A percentile compares a stretch with the other conserved stretches of the same genome.
Conservation (phyloP, 1,139 yeast genomes). For the Taphrina communis region DNA sequence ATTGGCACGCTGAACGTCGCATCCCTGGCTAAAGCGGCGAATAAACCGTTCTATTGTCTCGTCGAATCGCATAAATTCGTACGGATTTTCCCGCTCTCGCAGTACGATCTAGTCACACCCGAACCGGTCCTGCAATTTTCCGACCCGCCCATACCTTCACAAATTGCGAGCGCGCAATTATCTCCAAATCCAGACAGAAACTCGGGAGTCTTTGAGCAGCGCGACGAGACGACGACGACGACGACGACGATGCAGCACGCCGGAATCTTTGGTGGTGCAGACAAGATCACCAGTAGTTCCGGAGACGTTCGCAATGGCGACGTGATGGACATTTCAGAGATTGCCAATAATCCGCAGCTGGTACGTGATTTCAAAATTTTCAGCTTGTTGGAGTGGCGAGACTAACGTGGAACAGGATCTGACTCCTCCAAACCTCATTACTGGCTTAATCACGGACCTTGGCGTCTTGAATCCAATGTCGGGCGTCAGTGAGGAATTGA, state of each 20-base stretch:
- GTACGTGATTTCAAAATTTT: neutral
- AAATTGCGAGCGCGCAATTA: conserved; percentile 43
- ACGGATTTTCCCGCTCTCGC: conserved; percentile 90
- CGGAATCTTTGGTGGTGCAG: neutral
- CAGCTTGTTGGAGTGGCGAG: too few relatives aligned
- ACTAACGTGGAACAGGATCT: conserved; percentile 63
- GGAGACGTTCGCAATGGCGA: conserved; percentile 39
- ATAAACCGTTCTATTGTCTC: conserved; percentile 92
- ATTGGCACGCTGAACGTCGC: conserved; percentile 96
- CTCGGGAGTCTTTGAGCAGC: neutral
- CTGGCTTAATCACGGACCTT: conserved; percentile 93
- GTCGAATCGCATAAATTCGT: conserved; percentile 93
- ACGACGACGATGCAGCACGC: neutral
- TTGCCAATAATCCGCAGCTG: conserved; percentile 55
- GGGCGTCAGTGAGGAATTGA: conserved; percentile 95
- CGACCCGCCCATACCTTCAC: conserved; percentile 47
- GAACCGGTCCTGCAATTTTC: conserved; percentile 52
- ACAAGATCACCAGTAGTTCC: conserved; percentile 29
- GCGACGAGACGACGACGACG: too few relatives aligned
- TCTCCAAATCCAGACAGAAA: neutral
- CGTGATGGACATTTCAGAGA: conserved; percentile 48
- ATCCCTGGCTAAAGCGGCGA: conserved; percentile 84
- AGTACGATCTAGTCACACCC: conserved; percentile 77
- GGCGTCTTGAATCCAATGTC: conserved; percentile 91
- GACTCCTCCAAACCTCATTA: conserved; percentile 93